A percentile compares a stretch with the other conserved stretches of the same genome.
phyloP scores from a whole-genome alignment of 2,329 filamentous ascomycete species.

The Aureobasidium subglaciale region DNA sequence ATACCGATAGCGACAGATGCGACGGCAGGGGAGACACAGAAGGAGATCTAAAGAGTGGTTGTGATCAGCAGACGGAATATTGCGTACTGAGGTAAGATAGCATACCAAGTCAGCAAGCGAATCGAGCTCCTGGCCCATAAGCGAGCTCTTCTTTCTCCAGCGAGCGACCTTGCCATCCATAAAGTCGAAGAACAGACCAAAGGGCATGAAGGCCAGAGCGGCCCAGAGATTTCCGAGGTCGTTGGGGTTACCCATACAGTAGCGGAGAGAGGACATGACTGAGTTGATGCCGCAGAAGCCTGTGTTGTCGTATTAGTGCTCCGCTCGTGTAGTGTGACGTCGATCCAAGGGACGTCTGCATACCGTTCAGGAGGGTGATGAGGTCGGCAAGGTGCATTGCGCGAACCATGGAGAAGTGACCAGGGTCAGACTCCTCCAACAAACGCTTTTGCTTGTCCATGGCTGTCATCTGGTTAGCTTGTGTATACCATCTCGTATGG shows the following conservation, averaged over 20 bases:
- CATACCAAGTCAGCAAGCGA: constrained; percentile 88
- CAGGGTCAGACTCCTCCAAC: constrained; percentile 56
- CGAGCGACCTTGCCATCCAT: constrained; percentile 95
- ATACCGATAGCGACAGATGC: constrained; percentile 85
- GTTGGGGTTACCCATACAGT: constrained; percentile 63
- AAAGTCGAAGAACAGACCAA: constrained; percentile 94
- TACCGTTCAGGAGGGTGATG: constrained; percentile 74
- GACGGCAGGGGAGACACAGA: constrained; percentile 82
- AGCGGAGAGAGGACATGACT: constrained; percentile 88
- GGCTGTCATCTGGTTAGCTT: constrained; percentile 36
- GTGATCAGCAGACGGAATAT: neutral
- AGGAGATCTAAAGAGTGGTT: constrained; percentile 65
- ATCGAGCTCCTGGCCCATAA: constrained; percentile 97
- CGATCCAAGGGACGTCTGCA: neutral
- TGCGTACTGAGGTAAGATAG: neutral
- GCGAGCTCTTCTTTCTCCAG: constrained; percentile 91
- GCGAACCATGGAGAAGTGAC: constrained; percentile 59
- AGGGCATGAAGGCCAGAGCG: constrained; percentile 80
- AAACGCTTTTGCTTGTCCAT: constrained; percentile 71
- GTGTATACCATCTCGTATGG: neutral
- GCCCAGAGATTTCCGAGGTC: constrained; percentile 67
- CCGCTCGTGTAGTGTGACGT: neutral
- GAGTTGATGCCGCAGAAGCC: constrained; percentile 91
- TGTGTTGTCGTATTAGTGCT: constrained; percentile 24
- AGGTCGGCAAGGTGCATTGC: constrained; percentile 72